Evolutionary conservation across 1,284 basidiomycete species (phyloP), one percentile per base, ranked within the genome.

Genomic region (Acaromyces ingoldii): DNA sequence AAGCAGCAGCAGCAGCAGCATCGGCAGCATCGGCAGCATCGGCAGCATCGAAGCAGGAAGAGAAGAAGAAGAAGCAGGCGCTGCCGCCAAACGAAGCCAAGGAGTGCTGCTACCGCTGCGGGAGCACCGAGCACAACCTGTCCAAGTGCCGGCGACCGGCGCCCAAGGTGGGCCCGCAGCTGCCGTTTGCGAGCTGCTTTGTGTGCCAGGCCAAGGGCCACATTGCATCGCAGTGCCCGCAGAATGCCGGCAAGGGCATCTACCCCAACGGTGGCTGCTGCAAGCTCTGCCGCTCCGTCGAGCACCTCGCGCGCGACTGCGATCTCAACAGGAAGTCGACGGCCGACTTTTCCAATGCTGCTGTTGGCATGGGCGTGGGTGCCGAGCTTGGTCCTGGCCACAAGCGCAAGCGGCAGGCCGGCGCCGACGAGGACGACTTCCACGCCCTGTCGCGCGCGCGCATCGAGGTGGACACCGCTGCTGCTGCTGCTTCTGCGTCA

Each of bases 211-310:
- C 58, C 21, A 69, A 55, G 62, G 90, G 90, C 0, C 90, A 93
- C 70, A 80, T 93, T 1, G 87, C 88, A 0, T 84, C 85, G 0
- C 78, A 82, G 17, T 96, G 91, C 76, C 86, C 88, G 0, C 77
- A 86, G 66, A 95, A 95, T 69, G 81, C 82, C 53, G 81, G 81
- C 1, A 85, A 83, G 57, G 91, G 91, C 1, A 81, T 95, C 25
- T 96, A 95, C 69, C 89, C 90, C 0, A 87, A 92, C 60, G 91
- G 91, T 21, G 91, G 91, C 2, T 91, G 90, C 72, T 96, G 91
- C 72, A 93, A 91, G 70, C 79, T 95, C 9, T 96, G 91, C 71
- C 83, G 84, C 3, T 83, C 86, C 46, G 91, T 85, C 3, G 82
- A 84, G 1, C 91, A 95, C 78, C 81, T 93, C 9, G 91, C 89